These are phyloP conservation scores for Volvox carteri DNA, from an alignment of 163 green algal species.

Conservation along the genomic window DNA sequence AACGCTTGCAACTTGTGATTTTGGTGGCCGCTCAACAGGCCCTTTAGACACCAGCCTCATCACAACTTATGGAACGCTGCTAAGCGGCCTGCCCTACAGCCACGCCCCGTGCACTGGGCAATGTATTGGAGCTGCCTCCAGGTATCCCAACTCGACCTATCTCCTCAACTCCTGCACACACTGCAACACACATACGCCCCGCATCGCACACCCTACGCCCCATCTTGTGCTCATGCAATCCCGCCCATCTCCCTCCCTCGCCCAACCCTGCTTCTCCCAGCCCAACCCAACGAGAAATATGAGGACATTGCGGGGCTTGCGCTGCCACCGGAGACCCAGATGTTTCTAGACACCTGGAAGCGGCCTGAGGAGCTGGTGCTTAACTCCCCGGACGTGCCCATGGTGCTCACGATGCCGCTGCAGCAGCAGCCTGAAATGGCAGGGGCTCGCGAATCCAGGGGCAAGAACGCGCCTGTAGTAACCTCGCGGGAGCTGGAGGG, in stretches of 20 bases:
- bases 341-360: conserved; percentile 79
- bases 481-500: conserved; percentile 69
- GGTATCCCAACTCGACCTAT: too few relatives aligned
- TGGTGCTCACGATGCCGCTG: conserved; percentile 57
- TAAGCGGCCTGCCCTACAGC: too few relatives aligned
- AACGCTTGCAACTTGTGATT: too few relatives aligned
- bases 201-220: too few relatives aligned
- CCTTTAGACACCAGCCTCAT: too few relatives aligned
- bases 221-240: not conserved
- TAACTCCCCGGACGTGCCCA: conserved; percentile 71
- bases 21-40: too few relatives aligned
- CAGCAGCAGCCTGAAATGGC: conserved; percentile 17
- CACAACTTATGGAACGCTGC: too few relatives aligned
- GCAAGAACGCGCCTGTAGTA: conserved; percentile 34
- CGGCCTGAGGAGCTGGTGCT: conserved; percentile 77
- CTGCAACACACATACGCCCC: too few relatives aligned
- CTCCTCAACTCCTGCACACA: too few relatives aligned
- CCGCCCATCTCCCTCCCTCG: not conserved
- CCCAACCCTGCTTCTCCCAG: not conserved
- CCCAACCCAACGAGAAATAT: conserved; percentile 67
- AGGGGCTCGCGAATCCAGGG: conserved; percentile 16
- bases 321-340: conserved; percentile 66
- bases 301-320: conserved; percentile 67
- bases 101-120: too few relatives aligned
- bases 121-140: too few relatives aligned